Conservation (phyloP, 192 early-diverging fungal genomes). For the Podila verticillata region DNA sequence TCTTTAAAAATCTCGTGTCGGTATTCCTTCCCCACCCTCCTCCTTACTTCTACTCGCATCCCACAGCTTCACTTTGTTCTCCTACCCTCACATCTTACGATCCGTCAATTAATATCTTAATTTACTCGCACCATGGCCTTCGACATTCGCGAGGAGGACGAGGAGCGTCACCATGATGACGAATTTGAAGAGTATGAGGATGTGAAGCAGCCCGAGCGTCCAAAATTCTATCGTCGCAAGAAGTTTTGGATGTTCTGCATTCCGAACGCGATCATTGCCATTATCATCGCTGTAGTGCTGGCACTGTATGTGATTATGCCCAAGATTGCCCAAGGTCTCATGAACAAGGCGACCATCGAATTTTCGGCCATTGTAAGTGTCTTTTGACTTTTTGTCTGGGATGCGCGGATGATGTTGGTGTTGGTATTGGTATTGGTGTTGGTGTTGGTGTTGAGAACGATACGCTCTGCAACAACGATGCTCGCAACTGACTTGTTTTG, state of each 20-base stretch:
- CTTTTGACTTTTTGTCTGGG: neutral
- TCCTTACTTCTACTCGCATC: too few relatives aligned
- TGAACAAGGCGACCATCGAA: conserved; percentile 19
- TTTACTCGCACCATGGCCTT: conserved; percentile 13
- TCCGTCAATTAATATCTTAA: too few relatives aligned
- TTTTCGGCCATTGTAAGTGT: conserved; percentile 1
- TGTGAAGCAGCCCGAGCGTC: conserved; percentile 34
- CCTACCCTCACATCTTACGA: too few relatives aligned
- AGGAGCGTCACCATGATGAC: conserved; percentile 14
- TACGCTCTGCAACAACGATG: too few relatives aligned
- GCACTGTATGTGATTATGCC: conserved; percentile 62
- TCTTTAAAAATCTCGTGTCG: too few relatives aligned
- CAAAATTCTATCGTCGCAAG: conserved; percentile 56
- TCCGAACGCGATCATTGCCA: conserved; percentile 41
- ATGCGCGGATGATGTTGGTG: too few relatives aligned
- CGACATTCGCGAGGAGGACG: conserved; percentile 40
- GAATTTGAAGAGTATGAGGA: conserved; percentile 42
- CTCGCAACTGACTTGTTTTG: too few relatives aligned
- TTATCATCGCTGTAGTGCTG: conserved; percentile 54
- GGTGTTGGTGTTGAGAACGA: too few relatives aligned
- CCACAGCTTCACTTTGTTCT: too few relatives aligned
- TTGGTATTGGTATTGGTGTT: too few relatives aligned
- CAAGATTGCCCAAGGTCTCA: conserved; percentile 53
- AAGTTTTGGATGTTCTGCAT: conserved; percentile 59
- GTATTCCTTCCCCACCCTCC: too few relatives aligned